Percentiles rank a stretch among this genome's conserved stretches.
Conservation (phyloP, 306 rosid genomes). For the Vigna radiata region DNA sequence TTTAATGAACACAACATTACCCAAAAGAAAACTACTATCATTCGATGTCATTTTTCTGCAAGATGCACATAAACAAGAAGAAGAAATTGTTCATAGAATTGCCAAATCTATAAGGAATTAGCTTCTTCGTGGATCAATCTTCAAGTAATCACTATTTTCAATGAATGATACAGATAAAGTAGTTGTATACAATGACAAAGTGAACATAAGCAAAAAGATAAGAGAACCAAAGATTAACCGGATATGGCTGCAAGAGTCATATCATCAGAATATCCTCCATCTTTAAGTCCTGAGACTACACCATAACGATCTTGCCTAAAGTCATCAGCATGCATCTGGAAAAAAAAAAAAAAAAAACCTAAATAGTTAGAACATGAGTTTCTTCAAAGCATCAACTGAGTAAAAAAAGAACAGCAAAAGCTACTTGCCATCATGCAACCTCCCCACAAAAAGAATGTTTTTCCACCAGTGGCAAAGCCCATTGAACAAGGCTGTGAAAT, state of each 20-base stretch:
- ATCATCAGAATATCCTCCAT: constrained; percentile 98
- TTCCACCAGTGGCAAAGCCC: constrained; percentile 99
- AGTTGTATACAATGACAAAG: constrained; percentile 17
- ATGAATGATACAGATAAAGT: constrained; percentile 1
- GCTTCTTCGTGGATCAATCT: constrained; percentile 22
- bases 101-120: constrained; percentile 7
- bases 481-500: constrained; percentile 87
- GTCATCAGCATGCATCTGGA: constrained; percentile 97
- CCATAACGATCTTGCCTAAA: constrained; percentile 84
- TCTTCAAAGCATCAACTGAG: constrained; percentile 32
- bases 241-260: constrained; percentile 98
- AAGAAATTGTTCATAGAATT: constrained; percentile 17
- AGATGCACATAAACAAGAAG: constrained; percentile 12
- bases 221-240: constrained; percentile 58
- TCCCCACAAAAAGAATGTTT: no score
- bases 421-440: constrained; percentile 66
- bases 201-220: constrained; percentile 11
- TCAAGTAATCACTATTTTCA: constrained; percentile 12
- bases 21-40: constrained; percentile 31
- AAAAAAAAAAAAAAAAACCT: constrained; percentile 51
- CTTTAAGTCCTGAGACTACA: constrained; percentile 80
- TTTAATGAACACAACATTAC: constrained; percentile 24
- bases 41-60: neutral
- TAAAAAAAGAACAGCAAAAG: constrained; percentile 18
- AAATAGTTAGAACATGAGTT: constrained; percentile 44